These are phyloP conservation scores for Torulaspora globosa DNA, from an alignment of 1,139 yeast species.

Conservation along the genomic window DNA sequence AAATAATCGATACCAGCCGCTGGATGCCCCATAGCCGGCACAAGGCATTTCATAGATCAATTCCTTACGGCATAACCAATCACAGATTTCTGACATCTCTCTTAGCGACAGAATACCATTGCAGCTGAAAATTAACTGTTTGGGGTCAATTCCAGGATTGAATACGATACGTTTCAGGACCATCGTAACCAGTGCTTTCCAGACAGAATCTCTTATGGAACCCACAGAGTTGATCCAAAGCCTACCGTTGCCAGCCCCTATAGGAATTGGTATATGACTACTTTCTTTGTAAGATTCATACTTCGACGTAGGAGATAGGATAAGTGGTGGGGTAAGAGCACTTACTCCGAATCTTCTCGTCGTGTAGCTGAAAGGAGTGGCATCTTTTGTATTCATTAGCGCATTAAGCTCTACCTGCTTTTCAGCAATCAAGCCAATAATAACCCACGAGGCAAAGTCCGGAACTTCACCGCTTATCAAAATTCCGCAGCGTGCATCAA, in stretches of 20 bases:
- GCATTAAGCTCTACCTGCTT: conserved; percentile 18
- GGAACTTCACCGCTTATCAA: conserved; percentile 30
- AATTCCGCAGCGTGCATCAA: conserved; percentile 26
- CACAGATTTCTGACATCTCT: conserved; percentile 50
- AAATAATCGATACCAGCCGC: conserved; percentile 48
- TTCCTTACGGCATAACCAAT: conserved; percentile 53
- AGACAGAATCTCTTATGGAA: conserved; percentile 51
- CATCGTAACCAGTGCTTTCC: conserved; percentile 54
- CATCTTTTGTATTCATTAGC: conserved; percentile 25
- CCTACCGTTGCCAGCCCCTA: conserved; percentile 59
- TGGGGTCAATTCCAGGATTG: conserved; percentile 61
- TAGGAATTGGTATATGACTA: conserved; percentile 41
- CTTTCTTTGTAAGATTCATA: conserved; percentile 7
- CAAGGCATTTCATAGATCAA: conserved; percentile 41
- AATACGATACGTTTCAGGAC: conserved; percentile 50
- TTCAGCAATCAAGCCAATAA: conserved; percentile 28
- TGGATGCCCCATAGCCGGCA: conserved; percentile 49
- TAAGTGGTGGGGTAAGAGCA: conserved; percentile 34
- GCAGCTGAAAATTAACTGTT: conserved; percentile 40
- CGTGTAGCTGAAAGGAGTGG: conserved; percentile 30
- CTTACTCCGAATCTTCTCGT: conserved; percentile 34
- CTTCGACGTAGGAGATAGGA: conserved; percentile 13
- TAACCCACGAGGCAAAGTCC: conserved; percentile 27
- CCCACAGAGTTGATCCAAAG: conserved; percentile 73
- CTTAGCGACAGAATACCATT: conserved; percentile 43